These are phyloP conservation scores for Catharanthus roseus DNA, from an alignment of 257 asterid genomes.

Conservation along the genomic window DNA sequence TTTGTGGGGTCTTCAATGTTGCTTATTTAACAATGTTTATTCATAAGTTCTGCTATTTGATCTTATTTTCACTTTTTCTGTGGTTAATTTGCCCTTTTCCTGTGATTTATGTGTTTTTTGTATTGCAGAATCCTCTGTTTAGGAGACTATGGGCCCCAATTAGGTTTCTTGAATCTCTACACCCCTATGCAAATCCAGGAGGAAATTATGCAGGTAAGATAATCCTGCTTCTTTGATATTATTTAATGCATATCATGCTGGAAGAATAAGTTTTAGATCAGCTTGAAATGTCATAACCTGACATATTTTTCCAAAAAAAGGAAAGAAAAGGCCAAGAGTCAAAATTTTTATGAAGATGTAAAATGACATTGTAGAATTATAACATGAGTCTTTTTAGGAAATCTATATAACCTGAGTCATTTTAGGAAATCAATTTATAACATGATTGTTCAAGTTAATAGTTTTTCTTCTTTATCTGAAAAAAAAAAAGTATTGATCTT, in stretches of 20 bases:
- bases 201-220: constrained; percentile 79
- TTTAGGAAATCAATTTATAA: too few relatives aligned
- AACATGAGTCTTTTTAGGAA: too few relatives aligned
- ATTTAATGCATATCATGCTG: not conserved
- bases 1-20: constrained; percentile 18
- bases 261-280: not conserved
- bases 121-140: constrained; percentile 51
- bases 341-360: not conserved
- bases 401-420: too few relatives aligned
- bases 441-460: not conserved
- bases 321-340: too few relatives aligned
- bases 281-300: not conserved
- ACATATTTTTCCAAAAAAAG: too few relatives aligned
- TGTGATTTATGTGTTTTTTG: constrained; percentile 11
- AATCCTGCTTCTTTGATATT: constrained; percentile 28
- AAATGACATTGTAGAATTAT: constrained; percentile 8
- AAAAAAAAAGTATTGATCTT: too few relatives aligned
- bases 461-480: too few relatives aligned
- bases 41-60: not conserved
- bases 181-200: constrained; percentile 77
- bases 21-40: not conserved
- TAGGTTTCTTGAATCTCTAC: constrained; percentile 65
- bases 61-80: not conserved
- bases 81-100: not conserved
- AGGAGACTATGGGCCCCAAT: constrained; percentile 89